These are phyloP conservation scores for Aspergillus tamarii DNA, from an alignment of 2,329 filamentous ascomycete species.

Conservation along the genomic window DNA sequence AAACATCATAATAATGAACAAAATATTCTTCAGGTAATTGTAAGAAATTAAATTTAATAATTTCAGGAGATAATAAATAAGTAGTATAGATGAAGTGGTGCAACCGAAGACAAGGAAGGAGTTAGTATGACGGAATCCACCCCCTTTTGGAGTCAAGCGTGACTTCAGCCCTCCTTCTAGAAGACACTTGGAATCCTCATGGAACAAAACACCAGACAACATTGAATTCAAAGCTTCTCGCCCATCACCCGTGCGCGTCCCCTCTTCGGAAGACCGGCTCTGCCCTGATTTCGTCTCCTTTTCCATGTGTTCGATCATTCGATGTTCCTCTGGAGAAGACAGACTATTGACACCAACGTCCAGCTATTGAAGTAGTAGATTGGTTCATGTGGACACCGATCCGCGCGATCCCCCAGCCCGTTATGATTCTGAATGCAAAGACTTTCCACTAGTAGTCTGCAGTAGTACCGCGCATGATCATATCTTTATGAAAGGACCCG, in stretches of 20 bases:
- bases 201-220: slow-evolving; percentile 1
- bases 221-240: slow-evolving; percentile 29
- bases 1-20: neutral
- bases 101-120: slow-evolving; percentile 11
- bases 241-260: slow-evolving; percentile 13
- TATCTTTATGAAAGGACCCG: neutral
- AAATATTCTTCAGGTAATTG: neutral
- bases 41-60: neutral
- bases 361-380: slow-evolving; percentile 26
- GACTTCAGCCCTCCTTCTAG: slow-evolving; percentile 31
- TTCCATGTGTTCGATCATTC: slow-evolving; percentile 1
- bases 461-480: neutral
- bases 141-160: slow-evolving; percentile 8
- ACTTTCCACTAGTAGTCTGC: neutral
- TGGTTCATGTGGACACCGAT: slow-evolving; percentile 17
- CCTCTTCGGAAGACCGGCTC: neutral
- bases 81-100: slow-evolving; percentile 12
- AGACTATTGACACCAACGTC: slow-evolving; percentile 20
- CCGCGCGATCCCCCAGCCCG: slow-evolving; percentile 7
- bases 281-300: neutral
- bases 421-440: neutral
- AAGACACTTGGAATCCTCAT: slow-evolving; percentile 37
- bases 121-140: slow-evolving; percentile 1
- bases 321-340: neutral
- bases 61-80: neutral